Base-by-base conservation (phyloP, 2,329 filamentous ascomycete genomes). In the Monilinia polystroma region DNA sequence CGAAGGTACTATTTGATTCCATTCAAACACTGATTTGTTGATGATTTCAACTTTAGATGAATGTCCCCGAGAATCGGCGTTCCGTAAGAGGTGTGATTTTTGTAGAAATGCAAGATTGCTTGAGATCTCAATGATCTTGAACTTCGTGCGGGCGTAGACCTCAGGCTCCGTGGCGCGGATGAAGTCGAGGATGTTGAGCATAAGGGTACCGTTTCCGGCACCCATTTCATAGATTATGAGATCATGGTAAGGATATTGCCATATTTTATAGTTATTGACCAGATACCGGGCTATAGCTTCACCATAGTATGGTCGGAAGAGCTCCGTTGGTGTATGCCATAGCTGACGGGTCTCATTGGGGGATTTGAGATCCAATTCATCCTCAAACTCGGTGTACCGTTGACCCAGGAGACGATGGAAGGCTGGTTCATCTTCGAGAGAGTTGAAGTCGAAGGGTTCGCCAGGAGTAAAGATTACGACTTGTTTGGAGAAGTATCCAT, bases 221-320 rank as follows among this genome's bases (percentile, higher is more conserved):
- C 95, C 95, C 90, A 99, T 96, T 78, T 99, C 95, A 84, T 97
- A 99, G 78, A 99, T 96, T 74, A 96, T 91, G 63, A 99, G 85
- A 79, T 99, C 95, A 79, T 97, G 89, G 81, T 98, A 97, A 2
- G 95, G 95, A 77, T 95, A 98, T 66, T 92, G 87, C 55, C 97
- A 87, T 77, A 97, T 87, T 77, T 95, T 93, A 84, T 99, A 99
- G 81, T 99, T 97, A 72, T 92, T 89, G 72, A 98, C 89, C 55
- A 99, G 86, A 78, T 98, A 97, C 26, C 94, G 89, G n/a, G 94
- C 95, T 72, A 99, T 92, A 45, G 95, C 92, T 82, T 99, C 93
- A 76, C 94, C 96, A 77, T 99, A 99, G 79, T 94, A 96, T 0
- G 96, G 95, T 43, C 92, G 87, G 81, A 99, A 99, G 26, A 99